These are phyloP conservation scores for Trichosanthes cucumerina DNA, from an alignment of 306 rosid genomes.

Conservation along the genomic window DNA sequence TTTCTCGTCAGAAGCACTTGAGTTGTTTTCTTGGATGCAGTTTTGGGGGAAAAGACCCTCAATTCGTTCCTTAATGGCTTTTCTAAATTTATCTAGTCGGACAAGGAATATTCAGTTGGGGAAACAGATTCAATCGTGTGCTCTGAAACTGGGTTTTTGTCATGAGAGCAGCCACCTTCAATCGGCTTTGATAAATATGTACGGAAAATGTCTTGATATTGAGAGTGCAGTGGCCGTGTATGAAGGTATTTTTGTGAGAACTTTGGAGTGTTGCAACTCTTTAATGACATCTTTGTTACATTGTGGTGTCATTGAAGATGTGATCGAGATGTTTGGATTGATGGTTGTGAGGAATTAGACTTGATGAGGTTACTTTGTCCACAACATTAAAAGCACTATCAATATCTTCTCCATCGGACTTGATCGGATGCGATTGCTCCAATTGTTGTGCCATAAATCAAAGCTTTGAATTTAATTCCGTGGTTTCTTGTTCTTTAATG, in stretches of 20 bases:
- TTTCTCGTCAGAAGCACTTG: constrained; percentile 32
- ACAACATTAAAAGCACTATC: constrained; percentile 57
- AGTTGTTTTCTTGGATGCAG: constrained; percentile 46
- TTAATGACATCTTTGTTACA: constrained; percentile 74
- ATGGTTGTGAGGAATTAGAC: constrained; percentile 52
- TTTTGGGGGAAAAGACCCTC: constrained; percentile 59
- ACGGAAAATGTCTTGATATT: constrained; percentile 63
- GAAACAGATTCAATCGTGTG: constrained; percentile 55
- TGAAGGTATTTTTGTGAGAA: constrained; percentile 34
- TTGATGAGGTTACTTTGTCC: constrained; percentile 64
- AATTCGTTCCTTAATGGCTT: constrained; percentile 42
- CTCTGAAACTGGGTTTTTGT: constrained; percentile 47
- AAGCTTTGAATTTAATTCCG: constrained; percentile 45
- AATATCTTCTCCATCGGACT: constrained; percentile 33
- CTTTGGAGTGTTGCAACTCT: constrained; percentile 63
- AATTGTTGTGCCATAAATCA: constrained; percentile 54
- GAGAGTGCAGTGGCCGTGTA: constrained; percentile 51
- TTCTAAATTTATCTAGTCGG: constrained; percentile 58
- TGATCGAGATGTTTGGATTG: constrained; percentile 66
- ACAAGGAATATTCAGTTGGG: constrained; percentile 34
- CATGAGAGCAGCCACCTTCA: constrained; percentile 45
- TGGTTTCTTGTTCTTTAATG: constrained; percentile 58
- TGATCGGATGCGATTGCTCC: constrained; percentile 41
- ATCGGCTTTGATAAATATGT: constrained; percentile 77
- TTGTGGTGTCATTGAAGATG: constrained; percentile 47